A percentile compares a stretch with the other conserved stretches of the same genome.
Conservation (phyloP, 2,329 filamentous ascomycete genomes). For the Botrytis cinerea region DNA sequence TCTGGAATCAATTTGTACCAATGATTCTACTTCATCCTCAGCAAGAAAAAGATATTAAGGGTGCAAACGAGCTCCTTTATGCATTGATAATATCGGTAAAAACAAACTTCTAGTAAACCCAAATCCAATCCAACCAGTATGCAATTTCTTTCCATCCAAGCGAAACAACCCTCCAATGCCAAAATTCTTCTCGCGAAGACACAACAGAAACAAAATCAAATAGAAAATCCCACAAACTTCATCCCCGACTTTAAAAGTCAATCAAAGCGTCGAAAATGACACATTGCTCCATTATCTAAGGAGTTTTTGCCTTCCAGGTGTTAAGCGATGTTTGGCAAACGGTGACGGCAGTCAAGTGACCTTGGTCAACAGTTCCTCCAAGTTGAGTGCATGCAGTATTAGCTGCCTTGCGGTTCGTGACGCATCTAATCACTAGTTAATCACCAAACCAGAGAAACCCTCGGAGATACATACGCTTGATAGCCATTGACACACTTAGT, state of each 20-base stretch:
- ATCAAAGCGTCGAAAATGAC: not conserved
- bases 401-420: not conserved
- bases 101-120: not conserved
- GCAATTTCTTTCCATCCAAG: not conserved
- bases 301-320: slow-evolving; percentile 1
- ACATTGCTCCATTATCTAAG: not conserved
- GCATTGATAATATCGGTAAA: not conserved
- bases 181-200: not conserved
- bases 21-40: not conserved
- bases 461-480: not conserved
- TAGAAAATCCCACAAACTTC: not conserved
- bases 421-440: not conserved
- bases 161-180: not conserved
- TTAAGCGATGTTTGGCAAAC: not conserved
- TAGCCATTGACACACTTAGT: not conserved
- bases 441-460: not conserved
- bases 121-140: not conserved
- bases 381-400: not conserved
- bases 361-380: not conserved
- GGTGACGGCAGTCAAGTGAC: not conserved
- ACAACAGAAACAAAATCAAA: not conserved
- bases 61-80: not conserved
- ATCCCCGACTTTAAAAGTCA: not conserved
- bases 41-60: not conserved
- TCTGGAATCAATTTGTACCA: not conserved